These are phyloP conservation scores for Flaveria brownii DNA, from an alignment of 129 eudicot genomes.

Conservation along the genomic window DNA sequence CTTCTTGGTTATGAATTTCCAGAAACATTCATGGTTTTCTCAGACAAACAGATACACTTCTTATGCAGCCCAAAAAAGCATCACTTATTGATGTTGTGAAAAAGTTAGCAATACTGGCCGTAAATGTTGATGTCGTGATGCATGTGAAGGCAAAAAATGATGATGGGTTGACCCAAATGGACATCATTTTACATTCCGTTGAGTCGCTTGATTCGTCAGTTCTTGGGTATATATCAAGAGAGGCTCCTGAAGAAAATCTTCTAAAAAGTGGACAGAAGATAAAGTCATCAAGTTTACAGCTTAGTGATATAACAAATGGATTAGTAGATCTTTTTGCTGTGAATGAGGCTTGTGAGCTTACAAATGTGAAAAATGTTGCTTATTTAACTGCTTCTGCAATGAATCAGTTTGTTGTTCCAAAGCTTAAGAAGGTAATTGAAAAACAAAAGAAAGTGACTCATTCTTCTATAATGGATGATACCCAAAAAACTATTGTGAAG, in stretches of 20 bases:
- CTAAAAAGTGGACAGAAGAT: constrained; percentile 52
- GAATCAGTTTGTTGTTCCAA: too few relatives aligned
- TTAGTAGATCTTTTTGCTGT: constrained; percentile 60
- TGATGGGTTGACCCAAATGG: constrained; percentile 52
- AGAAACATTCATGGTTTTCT: constrained; percentile 65
- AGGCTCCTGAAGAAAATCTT: constrained; percentile 59
- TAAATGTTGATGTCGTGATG: constrained; percentile 53
- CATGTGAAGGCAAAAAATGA: constrained; percentile 52
- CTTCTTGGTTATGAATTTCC: constrained; percentile 68
- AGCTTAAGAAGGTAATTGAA: too few relatives aligned
- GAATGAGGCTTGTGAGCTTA: constrained; percentile 48
- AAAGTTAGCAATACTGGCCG: constrained; percentile 50
- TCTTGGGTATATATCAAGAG: constrained; percentile 52
- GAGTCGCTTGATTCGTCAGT: constrained; percentile 31
- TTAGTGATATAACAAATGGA: constrained; percentile 54
- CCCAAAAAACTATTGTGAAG: constrained; percentile 54
- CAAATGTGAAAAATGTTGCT: constrained; percentile 58
- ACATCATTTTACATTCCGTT: constrained; percentile 37
- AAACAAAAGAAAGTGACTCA: constrained; percentile 58
- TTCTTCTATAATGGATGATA: constrained; percentile 55
- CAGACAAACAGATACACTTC: constrained; percentile 58
- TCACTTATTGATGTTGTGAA: constrained; percentile 48
- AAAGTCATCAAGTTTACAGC: constrained; percentile 35
- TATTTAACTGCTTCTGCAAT: constrained; percentile 51
- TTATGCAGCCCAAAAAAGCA: constrained; percentile 64